Base-by-base conservation (phyloP, 1,139 yeast genomes). In the Komagataea norvegica region DNA sequence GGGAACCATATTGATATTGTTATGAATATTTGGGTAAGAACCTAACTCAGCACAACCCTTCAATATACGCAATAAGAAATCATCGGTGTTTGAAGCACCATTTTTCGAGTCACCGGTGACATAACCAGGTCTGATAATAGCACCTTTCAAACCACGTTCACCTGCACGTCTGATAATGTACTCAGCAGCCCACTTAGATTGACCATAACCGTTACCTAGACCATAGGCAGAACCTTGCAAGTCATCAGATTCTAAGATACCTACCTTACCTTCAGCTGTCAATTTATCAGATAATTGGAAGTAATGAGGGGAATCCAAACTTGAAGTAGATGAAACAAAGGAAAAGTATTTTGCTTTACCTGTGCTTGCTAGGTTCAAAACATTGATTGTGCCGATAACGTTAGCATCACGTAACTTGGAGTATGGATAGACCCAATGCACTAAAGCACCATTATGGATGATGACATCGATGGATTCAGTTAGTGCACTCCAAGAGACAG, bases 401-500 rank as follows among this genome's bases (percentile, higher is more conserved):
- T 93, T 93, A 27, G 98, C 94, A 45, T 87, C 96, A 53, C 97
- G 77, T 51, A 93, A 70, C 52, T 84, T 86, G 36, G 83, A 67
- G 62, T 93, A 93, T 30, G 97, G 98, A 59, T 85, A 91, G 3
- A 89, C 96, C 99, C 99, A 93, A 62, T 93, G 98, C 29, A 93
- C 99, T 46, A 89, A 70, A 5, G 98, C 99, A 65, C 97, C 98
- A 55, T 93, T 93, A 62, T 93, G 99, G 45, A 93, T 76, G 36
- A 93, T 79, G 5, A 83, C 81, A 60, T 93, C 98, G 42, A 89
- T 68, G 1, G 68, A 62, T 11, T 72, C 62, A 5, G 78, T 63
- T 44, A 93, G 70, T 6, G 56, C 36, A 2, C 50, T 38, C 95
- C 95, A 91, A 27, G 66, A 65, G 1, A 53, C 55, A 21, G 71